Percentiles rank a stretch among this genome's conserved stretches.
Evolutionary conservation across 805 yeast species (phyloP).

Genomic region (Candida anglica): DNA sequence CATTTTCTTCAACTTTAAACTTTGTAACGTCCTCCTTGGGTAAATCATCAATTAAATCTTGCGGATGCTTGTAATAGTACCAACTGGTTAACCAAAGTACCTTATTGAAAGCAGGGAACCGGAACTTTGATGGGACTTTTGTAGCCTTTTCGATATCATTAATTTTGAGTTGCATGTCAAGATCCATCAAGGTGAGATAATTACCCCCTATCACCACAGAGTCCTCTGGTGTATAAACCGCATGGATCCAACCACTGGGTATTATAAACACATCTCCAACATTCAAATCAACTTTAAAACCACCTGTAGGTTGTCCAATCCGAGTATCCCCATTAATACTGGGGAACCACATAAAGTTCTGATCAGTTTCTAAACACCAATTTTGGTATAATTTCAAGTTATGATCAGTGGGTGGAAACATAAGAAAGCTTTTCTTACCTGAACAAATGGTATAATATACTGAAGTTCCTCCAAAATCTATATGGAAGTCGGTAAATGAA

Average conservation of each 20-base stretch:
- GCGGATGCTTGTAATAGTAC: constrained; percentile 29
- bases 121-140: constrained; percentile 68
- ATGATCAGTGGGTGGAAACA: constrained; percentile 69
- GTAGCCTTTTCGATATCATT: constrained; percentile 62
- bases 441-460: constrained; percentile 79
- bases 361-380: constrained; percentile 71
- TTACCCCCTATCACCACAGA: constrained; percentile 87
- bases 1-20: constrained; percentile 1
- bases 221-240: constrained; percentile 80
- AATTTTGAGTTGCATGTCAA: constrained; percentile 60
- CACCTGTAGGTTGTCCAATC: constrained; percentile 29
- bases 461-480: constrained; percentile 90
- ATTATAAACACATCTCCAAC: constrained; percentile 76
- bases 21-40: constrained; percentile 1
- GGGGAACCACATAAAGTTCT: constrained; percentile 62
- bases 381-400: constrained; percentile 59
- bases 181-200: constrained; percentile 62
- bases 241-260: constrained; percentile 93
- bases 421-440: constrained; percentile 72
- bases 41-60: constrained; percentile 16
- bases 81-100: constrained; percentile 67
- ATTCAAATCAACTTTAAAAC: constrained; percentile 49
- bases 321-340: constrained; percentile 30
- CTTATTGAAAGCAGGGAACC: constrained; percentile 72
- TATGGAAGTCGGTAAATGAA: constrained; percentile 85